A percentile compares a stretch with the other conserved stretches of the same genome.
Evolutionary conservation across 148 eudicot genomes (phyloP).

Genomic region (Nyssa sinensis): DNA sequence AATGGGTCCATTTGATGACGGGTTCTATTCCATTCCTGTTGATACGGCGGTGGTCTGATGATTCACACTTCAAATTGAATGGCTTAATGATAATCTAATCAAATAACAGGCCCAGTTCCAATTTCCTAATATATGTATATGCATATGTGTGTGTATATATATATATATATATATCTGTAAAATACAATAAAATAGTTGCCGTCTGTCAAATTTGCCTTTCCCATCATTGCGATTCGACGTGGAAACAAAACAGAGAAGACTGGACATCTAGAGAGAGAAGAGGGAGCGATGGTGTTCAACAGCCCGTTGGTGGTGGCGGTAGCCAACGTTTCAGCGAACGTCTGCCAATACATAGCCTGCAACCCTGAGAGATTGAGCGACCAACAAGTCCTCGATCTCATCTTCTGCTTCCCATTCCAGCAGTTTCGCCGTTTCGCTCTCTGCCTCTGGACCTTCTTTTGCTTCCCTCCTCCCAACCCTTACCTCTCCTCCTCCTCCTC

Average conservation of each 20-base stretch:
- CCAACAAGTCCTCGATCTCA: conserved; percentile 69
- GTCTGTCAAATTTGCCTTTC: too few species aligned
- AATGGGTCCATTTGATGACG: too few species aligned
- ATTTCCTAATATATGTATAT: too few species aligned
- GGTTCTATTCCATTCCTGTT: too few species aligned
- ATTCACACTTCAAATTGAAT: too few species aligned
- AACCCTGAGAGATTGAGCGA: conserved; percentile 64
- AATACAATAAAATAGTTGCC: too few species aligned
- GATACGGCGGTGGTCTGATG: too few species aligned
- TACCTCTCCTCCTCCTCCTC: conserved; percentile 34
- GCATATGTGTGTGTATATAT: too few species aligned
- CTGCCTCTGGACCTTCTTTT: conserved; percentile 58
- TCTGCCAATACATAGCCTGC: conserved; percentile 85
- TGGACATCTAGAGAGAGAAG: background rate
- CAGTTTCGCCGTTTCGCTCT: conserved; percentile 68
- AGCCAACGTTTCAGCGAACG: conserved; percentile 62
- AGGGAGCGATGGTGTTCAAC: conserved; percentile 65
- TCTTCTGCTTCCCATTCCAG: conserved; percentile 77
- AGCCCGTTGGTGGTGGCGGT: conserved; percentile 55
- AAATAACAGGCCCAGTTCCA: too few species aligned
- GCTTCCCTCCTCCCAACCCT: conserved; percentile 40
- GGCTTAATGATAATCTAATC: too few species aligned
- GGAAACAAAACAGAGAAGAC: background rate
- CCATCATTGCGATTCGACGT: too few species aligned
- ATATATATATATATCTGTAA: too few species aligned